Percentiles rank a stretch among this genome's conserved stretches.
Evolutionary conservation across 164 flowering plant species (phyloP).

Genomic region (Malania oleifera): DNA sequence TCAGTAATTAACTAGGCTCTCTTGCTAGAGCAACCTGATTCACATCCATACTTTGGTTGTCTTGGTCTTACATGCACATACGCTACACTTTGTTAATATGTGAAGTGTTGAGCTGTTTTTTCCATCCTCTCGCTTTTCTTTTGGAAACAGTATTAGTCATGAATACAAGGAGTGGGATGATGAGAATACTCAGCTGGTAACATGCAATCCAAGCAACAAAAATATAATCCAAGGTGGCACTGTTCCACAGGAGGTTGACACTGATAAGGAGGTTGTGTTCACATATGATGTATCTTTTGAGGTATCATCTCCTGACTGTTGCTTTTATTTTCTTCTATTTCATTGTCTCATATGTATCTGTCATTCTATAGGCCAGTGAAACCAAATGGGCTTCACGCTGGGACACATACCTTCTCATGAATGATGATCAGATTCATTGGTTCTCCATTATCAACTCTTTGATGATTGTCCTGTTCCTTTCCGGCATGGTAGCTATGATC

Average conservation of each 20-base stretch:
- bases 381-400: constrained; percentile 55
- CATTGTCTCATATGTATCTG: neutral
- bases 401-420: constrained; percentile 45
- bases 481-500: constrained; percentile 53
- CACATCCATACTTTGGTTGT: too few species aligned
- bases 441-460: constrained; percentile 45
- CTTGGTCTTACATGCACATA: too few species aligned
- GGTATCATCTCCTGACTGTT: constrained; percentile 22
- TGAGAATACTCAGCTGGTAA: constrained; percentile 73
- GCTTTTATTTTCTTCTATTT: neutral
- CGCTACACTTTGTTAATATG: too few species aligned
- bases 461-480: constrained; percentile 49
- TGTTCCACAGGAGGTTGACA: constrained; percentile 33
- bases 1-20: too few species aligned
- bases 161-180: constrained; percentile 92
- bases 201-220: constrained; percentile 73
- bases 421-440: constrained; percentile 43
- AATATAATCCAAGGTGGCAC: constrained; percentile 56
- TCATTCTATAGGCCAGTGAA: constrained; percentile 34
- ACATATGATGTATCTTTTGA: constrained; percentile 47
- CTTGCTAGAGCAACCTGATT: too few species aligned
- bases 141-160: constrained; percentile 66
- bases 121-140: constrained; percentile 15
- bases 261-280: constrained; percentile 24
- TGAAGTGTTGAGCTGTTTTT: too few species aligned